Evolutionary conservation across 2,329 filamentous ascomycete species (phyloP).

Genomic region (Macroventuria anomochaeta): DNA sequence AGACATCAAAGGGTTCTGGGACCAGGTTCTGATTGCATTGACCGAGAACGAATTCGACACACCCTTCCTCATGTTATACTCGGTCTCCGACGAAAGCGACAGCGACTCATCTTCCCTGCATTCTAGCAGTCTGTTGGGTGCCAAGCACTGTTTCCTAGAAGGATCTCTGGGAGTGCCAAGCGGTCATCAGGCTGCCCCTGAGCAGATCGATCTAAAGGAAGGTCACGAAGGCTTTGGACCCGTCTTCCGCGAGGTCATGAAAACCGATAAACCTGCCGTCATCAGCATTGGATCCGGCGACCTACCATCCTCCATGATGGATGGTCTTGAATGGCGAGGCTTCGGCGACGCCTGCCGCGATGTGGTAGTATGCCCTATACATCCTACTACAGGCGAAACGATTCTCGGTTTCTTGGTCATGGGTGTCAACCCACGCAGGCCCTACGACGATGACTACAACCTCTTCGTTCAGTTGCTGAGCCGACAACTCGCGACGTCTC

Average conservation of each 20-base stretch:
- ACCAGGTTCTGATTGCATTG: slow-evolving; percentile 70
- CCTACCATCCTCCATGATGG: slow-evolving; percentile 68
- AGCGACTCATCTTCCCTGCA: slow-evolving; percentile 76
- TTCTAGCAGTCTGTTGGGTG: slow-evolving; percentile 67
- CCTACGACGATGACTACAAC: slow-evolving; percentile 81
- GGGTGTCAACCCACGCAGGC: slow-evolving; percentile 77
- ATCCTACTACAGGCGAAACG: slow-evolving; percentile 75
- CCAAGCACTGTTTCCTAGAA: slow-evolving; percentile 72
- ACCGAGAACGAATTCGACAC: slow-evolving; percentile 77
- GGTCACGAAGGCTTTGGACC: slow-evolving; percentile 77
- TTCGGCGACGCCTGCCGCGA: slow-evolving; percentile 73
- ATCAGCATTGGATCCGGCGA: slow-evolving; percentile 71
- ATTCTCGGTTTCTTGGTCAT: slow-evolving; percentile 80
- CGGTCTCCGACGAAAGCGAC: slow-evolving; percentile 72
- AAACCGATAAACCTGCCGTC: slow-evolving; percentile 69
- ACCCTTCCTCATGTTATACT: slow-evolving; percentile 79
- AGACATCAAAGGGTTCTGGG: slow-evolving; percentile 77
- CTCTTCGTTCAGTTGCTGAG: slow-evolving; percentile 78
- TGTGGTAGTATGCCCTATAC: slow-evolving; percentile 78
- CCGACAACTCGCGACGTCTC: slow-evolving; percentile 77
- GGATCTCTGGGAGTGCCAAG: slow-evolving; percentile 72
- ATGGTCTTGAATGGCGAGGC: slow-evolving; percentile 72
- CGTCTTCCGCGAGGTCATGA: slow-evolving; percentile 78
- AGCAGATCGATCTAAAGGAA: slow-evolving; percentile 70
- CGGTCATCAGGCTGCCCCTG: slow-evolving; percentile 66